A percentile compares a stretch with the other conserved stretches of the same genome.
These are phyloP conservation scores for Mitragyna speciosa DNA, from an alignment of 257 asterid species.

Conservation along the genomic window DNA sequence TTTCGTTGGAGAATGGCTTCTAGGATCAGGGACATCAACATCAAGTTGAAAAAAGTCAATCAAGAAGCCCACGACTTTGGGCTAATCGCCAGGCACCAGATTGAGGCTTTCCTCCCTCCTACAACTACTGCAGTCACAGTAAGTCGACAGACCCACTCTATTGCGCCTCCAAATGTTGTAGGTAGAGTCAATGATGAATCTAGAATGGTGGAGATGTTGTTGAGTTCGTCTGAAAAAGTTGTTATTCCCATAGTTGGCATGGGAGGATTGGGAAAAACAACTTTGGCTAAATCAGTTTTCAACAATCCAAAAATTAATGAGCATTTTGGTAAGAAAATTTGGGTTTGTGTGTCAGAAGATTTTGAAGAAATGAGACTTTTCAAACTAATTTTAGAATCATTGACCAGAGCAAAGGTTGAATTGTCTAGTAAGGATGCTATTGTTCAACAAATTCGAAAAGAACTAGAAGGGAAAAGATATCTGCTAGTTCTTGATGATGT, in stretches of 20 bases:
- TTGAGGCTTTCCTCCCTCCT: not conserved
- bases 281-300: conserved; percentile 19
- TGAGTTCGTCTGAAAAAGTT: not conserved
- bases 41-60: not conserved
- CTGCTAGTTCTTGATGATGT: no score
- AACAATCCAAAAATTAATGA: not conserved
- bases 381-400: conserved; percentile 8
- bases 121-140: not conserved
- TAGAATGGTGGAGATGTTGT: not conserved
- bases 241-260: conserved; percentile 12
- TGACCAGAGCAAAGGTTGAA: not conserved
- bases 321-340: conserved; percentile 13
- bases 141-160: not conserved
- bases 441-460: no score
- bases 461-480: no score
- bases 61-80: not conserved
- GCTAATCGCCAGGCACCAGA: not conserved
- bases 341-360: conserved; percentile 25
- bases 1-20: not conserved
- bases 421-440: no score
- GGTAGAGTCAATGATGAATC: conserved; percentile 2
- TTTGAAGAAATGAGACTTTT: conserved; percentile 17
- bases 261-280: conserved; percentile 24
- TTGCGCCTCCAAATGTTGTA: not conserved
- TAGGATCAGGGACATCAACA: not conserved